Percentiles rank a stretch among this genome's conserved stretches.
phyloP scores from a whole-genome alignment of 257 asterid genomes.

The Scutellaria barbata region DNA sequence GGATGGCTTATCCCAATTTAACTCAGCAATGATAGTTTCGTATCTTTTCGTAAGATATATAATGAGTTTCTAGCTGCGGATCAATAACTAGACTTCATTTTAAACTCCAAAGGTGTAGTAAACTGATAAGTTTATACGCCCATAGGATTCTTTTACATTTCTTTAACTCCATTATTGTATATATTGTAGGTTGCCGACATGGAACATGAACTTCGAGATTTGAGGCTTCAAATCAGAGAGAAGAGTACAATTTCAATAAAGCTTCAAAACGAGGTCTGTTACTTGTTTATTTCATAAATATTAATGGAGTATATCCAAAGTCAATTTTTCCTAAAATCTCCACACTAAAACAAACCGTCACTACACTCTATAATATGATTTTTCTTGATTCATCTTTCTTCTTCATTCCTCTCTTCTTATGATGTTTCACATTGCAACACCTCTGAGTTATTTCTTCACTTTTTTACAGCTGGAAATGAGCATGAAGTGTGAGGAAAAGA shows the following conservation, averaged over 20 bases:
- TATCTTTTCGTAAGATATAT: too few relatives aligned
- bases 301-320: neutral
- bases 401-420: neutral
- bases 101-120: too few relatives aligned
- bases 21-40: too few relatives aligned
- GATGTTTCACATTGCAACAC: neutral
- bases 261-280: conserved; percentile 81
- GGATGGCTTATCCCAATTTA: too few relatives aligned
- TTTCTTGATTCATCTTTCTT: neutral
- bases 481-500: conserved; percentile 68
- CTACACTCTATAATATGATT: too few relatives aligned
- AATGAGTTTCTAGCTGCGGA: too few relatives aligned
- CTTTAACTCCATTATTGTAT: conserved; percentile 8
- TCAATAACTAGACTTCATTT: too few relatives aligned
- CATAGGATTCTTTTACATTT: conserved; percentile 5
- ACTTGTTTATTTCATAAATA: neutral
- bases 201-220: conserved; percentile 90
- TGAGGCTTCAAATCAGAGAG: conserved; percentile 78
- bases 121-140: neutral
- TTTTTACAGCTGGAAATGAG: conserved; percentile 70
- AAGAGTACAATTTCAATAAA: conserved; percentile 69
- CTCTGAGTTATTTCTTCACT: conserved; percentile 24
- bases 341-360: too few relatives aligned
- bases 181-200: conserved; percentile 81
- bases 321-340: neutral